Percentiles rank a stretch among this genome's conserved stretches.
These are phyloP conservation scores for Trametes cubensis DNA, from an alignment of 768 basidiomycete genomes.

Conservation along the genomic window DNA sequence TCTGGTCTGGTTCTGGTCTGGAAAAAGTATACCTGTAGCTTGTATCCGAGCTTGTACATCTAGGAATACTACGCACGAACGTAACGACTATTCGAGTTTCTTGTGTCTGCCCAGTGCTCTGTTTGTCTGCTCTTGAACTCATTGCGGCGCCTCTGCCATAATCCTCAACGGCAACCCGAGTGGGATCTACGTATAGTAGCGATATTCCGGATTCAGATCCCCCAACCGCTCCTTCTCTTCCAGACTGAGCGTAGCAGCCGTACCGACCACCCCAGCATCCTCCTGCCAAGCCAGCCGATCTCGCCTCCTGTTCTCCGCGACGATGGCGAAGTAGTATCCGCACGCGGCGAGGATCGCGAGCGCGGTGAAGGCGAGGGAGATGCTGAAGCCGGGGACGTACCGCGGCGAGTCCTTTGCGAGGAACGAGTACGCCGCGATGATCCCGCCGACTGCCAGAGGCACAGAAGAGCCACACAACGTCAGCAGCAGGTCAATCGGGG, in stretches of 20 bases:
- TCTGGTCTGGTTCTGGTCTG: no score
- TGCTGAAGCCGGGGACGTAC: constrained; percentile 29
- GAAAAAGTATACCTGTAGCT: constrained; percentile 16
- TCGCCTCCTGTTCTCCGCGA: constrained; percentile 24
- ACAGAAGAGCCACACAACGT: no score
- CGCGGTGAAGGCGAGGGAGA: constrained; percentile 28
- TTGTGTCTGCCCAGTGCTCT: neutral
- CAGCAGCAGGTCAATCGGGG: no score
- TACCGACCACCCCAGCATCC: no score
- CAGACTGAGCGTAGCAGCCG: neutral
- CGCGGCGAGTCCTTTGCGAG: constrained; percentile 30
- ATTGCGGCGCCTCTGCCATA: no score
- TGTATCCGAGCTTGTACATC: constrained; percentile 5
- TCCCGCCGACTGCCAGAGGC: constrained; percentile 26
- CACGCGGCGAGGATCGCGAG: constrained; percentile 22
- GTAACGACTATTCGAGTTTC: neutral
- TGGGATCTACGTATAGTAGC: constrained; percentile 10
- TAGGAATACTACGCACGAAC: constrained; percentile 7
- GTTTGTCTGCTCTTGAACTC: no score
- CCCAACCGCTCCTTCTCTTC: constrained; percentile 18
- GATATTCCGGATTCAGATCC: constrained; percentile 22
- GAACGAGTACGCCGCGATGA: constrained; percentile 31
- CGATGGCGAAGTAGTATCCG: constrained; percentile 21
- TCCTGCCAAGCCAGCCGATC: neutral
- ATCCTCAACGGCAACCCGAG: no score